A percentile compares a stretch with the other conserved stretches of the same genome.
Conservation (phyloP, 75 land plant species). For the Sequoiadendron giganteum region DNA sequence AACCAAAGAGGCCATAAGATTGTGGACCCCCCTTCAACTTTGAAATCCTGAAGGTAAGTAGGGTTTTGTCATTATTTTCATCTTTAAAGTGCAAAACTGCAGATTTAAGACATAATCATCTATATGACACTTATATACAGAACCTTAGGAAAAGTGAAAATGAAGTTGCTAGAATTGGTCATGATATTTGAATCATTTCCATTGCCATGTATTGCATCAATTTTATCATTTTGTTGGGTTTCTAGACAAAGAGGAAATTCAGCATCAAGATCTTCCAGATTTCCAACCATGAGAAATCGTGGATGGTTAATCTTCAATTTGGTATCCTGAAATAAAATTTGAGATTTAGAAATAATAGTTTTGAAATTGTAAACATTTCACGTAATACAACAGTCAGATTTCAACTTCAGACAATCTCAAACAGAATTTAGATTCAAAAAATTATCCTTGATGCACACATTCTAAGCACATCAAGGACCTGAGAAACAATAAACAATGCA, state of each 20-base stretch:
- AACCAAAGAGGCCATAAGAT: conserved; percentile 94
- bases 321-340: conserved; percentile 45
- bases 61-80: neutral
- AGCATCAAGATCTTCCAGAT: conserved; percentile 38
- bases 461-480: neutral
- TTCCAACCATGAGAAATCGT: conserved; percentile 58
- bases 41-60: neutral
- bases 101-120: neutral
- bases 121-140: neutral
- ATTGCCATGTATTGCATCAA: neutral
- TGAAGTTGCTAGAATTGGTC: conserved; percentile 15
- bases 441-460: neutral
- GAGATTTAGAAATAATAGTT: conserved; percentile 6
- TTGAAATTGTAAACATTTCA: neutral
- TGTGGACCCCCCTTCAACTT: conserved; percentile 60
- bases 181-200: conserved; percentile 11
- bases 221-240: conserved; percentile 23
- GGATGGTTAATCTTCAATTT: conserved; percentile 84
- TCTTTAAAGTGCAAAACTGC: neutral
- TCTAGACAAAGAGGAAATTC: conserved; percentile 83
- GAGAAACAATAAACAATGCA: neutral
- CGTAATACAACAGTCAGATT: neutral
- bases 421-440: neutral
- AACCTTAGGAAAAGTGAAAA: conserved; percentile 78
- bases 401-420: neutral